Conservation (phyloP, 2,329 filamentous ascomycete genomes). For the Nigrospora sphaerica region DNA sequence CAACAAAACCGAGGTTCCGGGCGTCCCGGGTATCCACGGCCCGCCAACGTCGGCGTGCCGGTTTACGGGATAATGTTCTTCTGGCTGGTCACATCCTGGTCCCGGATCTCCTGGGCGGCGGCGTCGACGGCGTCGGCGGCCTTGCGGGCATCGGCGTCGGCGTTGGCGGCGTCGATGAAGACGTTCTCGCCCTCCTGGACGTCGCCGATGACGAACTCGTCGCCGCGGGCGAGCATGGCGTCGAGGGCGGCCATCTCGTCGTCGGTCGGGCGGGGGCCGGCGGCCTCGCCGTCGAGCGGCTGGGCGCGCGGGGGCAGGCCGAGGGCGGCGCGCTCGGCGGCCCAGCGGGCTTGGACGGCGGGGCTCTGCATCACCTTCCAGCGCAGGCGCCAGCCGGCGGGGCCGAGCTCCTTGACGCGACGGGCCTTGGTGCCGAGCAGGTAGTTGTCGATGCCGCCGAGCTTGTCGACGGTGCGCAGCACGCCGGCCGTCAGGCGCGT, state of each 20-base stretch:
- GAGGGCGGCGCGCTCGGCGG: constrained; percentile 54
- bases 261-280: constrained; percentile 6
- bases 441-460: constrained; percentile 87
- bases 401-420: constrained; percentile 78
- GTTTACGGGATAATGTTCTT: too few species aligned
- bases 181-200: constrained; percentile 26
- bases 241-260: constrained; percentile 29
- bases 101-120: constrained; percentile 22
- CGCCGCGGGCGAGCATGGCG: constrained; percentile 32
- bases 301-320: constrained; percentile 48
- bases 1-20: too few species aligned
- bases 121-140: constrained; percentile 21
- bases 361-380: constrained; percentile 82
- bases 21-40: too few species aligned
- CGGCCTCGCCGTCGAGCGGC: constrained; percentile 18
- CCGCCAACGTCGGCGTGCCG: too few species aligned
- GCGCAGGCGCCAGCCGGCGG: constrained; percentile 82
- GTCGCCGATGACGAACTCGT: constrained; percentile 40
- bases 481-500: constrained; percentile 64
- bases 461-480: constrained; percentile 69
- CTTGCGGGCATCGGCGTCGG: background rate
- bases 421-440: constrained; percentile 71
- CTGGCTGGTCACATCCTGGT: background rate
- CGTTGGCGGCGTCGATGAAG: too few species aligned
- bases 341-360: constrained; percentile 58